Evolutionary conservation across 345 rosid species (phyloP), one percentile per base, ranked within the genome.

Genomic region (Erysimum cheiranthoides): DNA sequence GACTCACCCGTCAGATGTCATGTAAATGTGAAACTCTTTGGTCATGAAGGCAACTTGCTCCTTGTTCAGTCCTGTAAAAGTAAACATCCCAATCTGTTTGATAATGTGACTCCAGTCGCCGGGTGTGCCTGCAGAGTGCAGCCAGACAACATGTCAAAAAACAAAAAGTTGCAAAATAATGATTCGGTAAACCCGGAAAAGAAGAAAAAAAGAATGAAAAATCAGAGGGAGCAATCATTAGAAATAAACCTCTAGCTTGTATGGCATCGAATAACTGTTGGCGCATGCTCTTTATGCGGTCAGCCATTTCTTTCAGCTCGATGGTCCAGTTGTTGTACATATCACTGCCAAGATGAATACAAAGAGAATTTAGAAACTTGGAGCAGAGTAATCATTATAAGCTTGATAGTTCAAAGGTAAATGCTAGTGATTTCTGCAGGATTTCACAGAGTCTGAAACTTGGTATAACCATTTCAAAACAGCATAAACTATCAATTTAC

Each of bases 71-170:
- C 96, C 92, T 0, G 89, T 82, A 82, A 90, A 88, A 18, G 90
- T 85, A 73, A 85, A 90, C 96, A 90, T 86, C 67, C 96, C 92
- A 67, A 90, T 88, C 78, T 90, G 96, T 82, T 85, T 86, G 74
- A 79, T 79, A 31, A 90, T 86, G 85, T 90, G 96, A 79, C 86
- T 88, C 96, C 96, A 90, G 64, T 90, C 89, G 51, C 96, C 96
- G 9, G 92, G 89, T 71, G 96, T 90, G 54, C 92, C 96, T 90
- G 86, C n/a, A n/a, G n/a, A n/a, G n/a, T n/a, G n/a, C 73, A 43
- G 50, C 57, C 57, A 54, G 50, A 72, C 2, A 14, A 25, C 1
- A 10, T 38, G 59, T 66, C 69, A 72, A 59, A 59, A 5, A 34
- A 27, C 68, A 39, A 21, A 21, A 60, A 17, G 38, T 61, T 42